Percentiles rank a stretch among this genome's conserved stretches.
Evolutionary conservation across 768 basidiomycete genomes (phyloP).

Genomic region (Pleurotus tuoliensis): DNA sequence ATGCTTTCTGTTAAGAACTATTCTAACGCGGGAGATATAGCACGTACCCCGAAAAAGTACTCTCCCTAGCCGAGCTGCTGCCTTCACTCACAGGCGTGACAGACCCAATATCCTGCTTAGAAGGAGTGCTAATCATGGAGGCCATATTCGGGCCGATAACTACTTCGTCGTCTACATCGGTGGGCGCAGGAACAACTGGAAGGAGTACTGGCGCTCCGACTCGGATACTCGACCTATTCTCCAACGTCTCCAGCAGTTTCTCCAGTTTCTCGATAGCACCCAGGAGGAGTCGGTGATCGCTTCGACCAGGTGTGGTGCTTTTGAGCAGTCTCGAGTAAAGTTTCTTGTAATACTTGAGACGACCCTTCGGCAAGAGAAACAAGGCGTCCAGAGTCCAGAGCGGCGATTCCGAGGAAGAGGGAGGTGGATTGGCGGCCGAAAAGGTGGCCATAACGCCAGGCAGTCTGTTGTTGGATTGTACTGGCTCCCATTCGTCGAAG

Average conservation of each 20-base stretch:
- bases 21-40: background rate
- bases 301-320: conserved; percentile 80
- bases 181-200: conserved; percentile 16
- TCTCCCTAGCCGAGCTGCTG: conserved; percentile 48
- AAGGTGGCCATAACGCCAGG: conserved; percentile 64
- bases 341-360: conserved; percentile 90
- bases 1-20: background rate
- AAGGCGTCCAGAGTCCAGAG: conserved; percentile 84
- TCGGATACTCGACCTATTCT: conserved; percentile 49
- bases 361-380: conserved; percentile 80
- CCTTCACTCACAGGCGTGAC: conserved; percentile 17
- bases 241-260: conserved; percentile 61
- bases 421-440: conserved; percentile 61
- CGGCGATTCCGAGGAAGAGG: conserved; percentile 36
- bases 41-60: conserved; percentile 55
- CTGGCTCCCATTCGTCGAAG: conserved; percentile 82
- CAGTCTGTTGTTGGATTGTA: conserved; percentile 73
- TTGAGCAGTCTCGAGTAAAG: conserved; percentile 83
- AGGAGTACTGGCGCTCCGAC: conserved; percentile 35
- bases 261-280: conserved; percentile 82
- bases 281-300: conserved; percentile 79
- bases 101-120: background rate
- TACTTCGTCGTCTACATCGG: conserved; percentile 50
- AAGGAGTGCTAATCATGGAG: conserved; percentile 7
- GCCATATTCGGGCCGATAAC: conserved; percentile 49